Conservation (phyloP, 192 early-diverging fungal species). For the Coemansia sp. region DNA sequence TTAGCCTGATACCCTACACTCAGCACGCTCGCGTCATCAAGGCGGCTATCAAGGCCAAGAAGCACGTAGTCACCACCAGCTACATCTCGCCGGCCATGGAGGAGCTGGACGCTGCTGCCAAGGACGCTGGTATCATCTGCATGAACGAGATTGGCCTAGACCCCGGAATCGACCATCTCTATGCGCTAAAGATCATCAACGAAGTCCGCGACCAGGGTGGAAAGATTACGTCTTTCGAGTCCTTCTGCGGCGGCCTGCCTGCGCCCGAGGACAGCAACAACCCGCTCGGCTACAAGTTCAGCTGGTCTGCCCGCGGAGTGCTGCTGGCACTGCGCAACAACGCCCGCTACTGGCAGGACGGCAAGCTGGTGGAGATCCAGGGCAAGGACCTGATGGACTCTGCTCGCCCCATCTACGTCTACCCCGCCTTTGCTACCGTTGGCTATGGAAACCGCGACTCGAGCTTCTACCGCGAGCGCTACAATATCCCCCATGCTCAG, state of each 20-base stretch:
- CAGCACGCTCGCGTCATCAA: conserved; percentile 88
- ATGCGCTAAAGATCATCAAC: conserved; percentile 85
- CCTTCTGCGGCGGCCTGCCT: conserved; percentile 97
- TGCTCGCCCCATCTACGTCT: conserved; percentile 88
- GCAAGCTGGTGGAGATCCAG: conserved; percentile 80
- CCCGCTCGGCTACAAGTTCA: conserved; percentile 99
- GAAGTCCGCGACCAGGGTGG: conserved; percentile 78
- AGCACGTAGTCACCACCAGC: conserved; percentile 93
- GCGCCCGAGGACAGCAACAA: conserved; percentile 96
- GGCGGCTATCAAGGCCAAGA: conserved; percentile 84
- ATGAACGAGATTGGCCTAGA: conserved; percentile 99
- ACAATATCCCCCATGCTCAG: conserved; percentile 90
- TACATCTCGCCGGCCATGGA: conserved; percentile 96
- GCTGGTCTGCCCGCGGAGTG: conserved; percentile 98
- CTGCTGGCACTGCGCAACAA: conserved; percentile 92
- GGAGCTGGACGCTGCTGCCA: conserved; percentile 80
- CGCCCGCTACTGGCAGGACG: conserved; percentile 87
- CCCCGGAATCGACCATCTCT: conserved; percentile 97
- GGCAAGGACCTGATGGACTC: conserved; percentile 87
- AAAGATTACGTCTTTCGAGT: conserved; percentile 86
- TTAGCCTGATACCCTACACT: conserved; percentile 90
- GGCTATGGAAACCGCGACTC: conserved; percentile 99
- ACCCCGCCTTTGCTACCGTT: conserved; percentile 93
- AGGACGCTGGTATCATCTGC: conserved; percentile 81
- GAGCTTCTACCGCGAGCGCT: conserved; percentile 87